Evolutionary conservation across 441 rosid species (phyloP), one percentile per base, ranked within the genome.

Genomic region (Biscutella laevigata): DNA sequence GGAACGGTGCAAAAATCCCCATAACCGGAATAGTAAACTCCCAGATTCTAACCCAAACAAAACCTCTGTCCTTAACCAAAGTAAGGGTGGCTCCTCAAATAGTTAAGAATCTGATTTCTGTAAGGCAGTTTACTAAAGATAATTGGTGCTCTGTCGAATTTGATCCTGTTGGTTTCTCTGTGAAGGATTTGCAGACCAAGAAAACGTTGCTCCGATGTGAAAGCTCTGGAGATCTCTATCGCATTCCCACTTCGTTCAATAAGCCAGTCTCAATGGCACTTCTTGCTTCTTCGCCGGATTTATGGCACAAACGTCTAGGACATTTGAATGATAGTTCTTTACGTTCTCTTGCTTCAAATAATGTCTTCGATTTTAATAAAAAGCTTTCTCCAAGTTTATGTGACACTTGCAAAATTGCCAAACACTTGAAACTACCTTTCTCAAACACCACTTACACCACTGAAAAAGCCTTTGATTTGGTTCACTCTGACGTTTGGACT

Each of bases 31-130:
- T 11, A 0, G 15, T 8, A 0, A 4, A 6, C 1, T 32, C 6
- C 5, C 1, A 0, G 2, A 4, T 32, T 32, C 2, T 2, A 0
- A 4, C 36, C 1, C n/a, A 1, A 0, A 4, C 36, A 0, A 4
- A 5, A 4, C 36, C 16, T 6, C 38, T 34, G 0, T 0, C 0
- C 0, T 14, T 34, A 0, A 12, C 4, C 1, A 13, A 12, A 5
- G 17, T 34, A 0, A 15, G 12, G 5, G 17, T 34, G 0, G 3
- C 38, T 1, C 38, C 38, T 0, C 0, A 12, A 1, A 34, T 34
- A 5, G 17, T 34, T 6, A 34, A 34, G 0, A 34, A 34, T 0
- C 2, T 34, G 1, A 13, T 34, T 1, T 34, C 9, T 13, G 38
- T 13, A 1, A 7, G 9, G 0, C 2, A 34, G 2, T 34, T 34